Base-by-base conservation (phyloP, 169 alveolate genomes). In the Eimeria praecox region DNA sequence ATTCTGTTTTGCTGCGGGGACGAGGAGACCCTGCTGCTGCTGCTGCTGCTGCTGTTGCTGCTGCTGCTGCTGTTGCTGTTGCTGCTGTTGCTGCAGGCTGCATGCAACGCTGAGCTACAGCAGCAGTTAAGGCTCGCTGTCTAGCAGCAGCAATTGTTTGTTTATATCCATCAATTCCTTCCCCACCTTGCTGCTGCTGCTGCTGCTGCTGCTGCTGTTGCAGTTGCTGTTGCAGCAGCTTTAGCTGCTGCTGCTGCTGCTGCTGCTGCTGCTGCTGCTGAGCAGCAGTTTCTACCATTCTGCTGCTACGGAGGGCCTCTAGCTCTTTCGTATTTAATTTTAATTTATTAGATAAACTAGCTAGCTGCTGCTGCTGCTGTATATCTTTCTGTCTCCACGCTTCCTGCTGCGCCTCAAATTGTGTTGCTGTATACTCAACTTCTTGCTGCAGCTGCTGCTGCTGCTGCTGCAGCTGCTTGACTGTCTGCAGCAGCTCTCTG, bases 381-480 rank as follows among this genome's bases (percentile, higher is more conserved):
- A 12, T 46, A 77, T 83, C 91, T 54, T 83, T 83, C 9, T 24
- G 14, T 66, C 59, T 77, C 91, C 91, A 83, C 8, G 91, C 91
- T 18, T 49, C 91, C 24, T 83, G 91, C 33, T 83, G 91, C 30
- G 49, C 56, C 54, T 40, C 10, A 20, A 83, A 83, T 6, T 83
- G 91, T 8, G 10, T 0, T 27, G 91, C 40, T 10, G 91, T 83
- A 4, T 46, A 10, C 33, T 40, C 77, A 30, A 83, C 91, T 22
- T 83, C 91, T 38, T 83, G 52, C 54, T 83, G 91, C 71, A 83
- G 91, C 77, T 46, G 71, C 77, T 83, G 91, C 54, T 83, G 91
- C 71, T 83, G 91, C 91, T 30, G 91, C 91, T 52, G 91, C 91
- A 83, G 77, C 91, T 83, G 66, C 46, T 30, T 44, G 27, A 83